Evolutionary conservation across 345 rosid genomes (phyloP).

Genomic region (Populus tremula): DNA sequence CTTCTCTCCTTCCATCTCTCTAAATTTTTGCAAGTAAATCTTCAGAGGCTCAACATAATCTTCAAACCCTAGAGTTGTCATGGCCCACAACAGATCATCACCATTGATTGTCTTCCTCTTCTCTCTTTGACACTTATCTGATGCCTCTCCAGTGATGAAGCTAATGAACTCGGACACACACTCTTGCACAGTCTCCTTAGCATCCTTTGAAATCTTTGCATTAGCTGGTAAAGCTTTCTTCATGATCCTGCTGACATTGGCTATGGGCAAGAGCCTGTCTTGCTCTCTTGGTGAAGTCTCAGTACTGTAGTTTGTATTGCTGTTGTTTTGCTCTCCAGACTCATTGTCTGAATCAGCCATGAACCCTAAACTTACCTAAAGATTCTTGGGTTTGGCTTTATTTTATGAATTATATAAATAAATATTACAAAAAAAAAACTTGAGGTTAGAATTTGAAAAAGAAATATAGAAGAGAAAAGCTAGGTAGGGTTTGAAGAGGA

Average conservation of each 20-base stretch:
- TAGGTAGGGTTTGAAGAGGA: too few species aligned
- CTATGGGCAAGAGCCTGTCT: slow-evolving; percentile 17
- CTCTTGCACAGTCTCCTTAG: slow-evolving; percentile 20
- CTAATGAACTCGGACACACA: slow-evolving; percentile 16
- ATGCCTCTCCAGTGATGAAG: slow-evolving; percentile 21
- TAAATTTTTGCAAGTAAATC: slow-evolving; percentile 5
- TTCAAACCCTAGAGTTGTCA: slow-evolving; percentile 16
- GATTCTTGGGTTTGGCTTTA: neutral
- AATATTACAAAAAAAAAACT: too few species aligned
- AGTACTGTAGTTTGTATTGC: neutral
- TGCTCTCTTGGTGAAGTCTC: slow-evolving; percentile 10
- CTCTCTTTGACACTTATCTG: slow-evolving; percentile 18
- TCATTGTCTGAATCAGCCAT: slow-evolving; percentile 20
- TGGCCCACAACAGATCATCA: slow-evolving; percentile 6
- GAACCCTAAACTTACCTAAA: neutral
- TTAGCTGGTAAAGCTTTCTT: slow-evolving; percentile 9
- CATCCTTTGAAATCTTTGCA: slow-evolving; percentile 16
- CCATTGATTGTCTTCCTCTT: slow-evolving; percentile 13
- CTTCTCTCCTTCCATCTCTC: slow-evolving; percentile 16
- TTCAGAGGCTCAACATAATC: slow-evolving; percentile 16
- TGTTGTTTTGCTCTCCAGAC: slow-evolving; percentile 6
- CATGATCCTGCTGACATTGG: slow-evolving; percentile 13
- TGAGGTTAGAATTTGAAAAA: too few species aligned
- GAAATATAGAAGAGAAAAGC: too few species aligned
- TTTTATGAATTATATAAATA: neutral